These are phyloP conservation scores for Mycogone perniciosa DNA, from an alignment of 2,329 filamentous ascomycete genomes.

Conservation along the genomic window DNA sequence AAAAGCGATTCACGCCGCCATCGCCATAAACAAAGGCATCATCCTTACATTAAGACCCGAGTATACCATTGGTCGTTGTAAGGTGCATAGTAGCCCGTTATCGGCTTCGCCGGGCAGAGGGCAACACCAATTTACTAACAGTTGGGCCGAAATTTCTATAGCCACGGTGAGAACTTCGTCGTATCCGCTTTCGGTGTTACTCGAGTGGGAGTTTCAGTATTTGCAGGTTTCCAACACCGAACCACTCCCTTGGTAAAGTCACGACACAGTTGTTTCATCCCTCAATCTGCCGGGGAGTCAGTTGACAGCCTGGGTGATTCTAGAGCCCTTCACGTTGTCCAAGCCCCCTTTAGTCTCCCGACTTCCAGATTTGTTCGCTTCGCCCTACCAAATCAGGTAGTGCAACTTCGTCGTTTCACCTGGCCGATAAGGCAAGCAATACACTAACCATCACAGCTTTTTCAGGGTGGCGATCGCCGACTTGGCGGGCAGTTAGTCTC, in stretches of 20 bases:
- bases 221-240: slow-evolving; percentile 1
- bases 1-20: not conserved
- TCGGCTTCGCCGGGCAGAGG: not conserved
- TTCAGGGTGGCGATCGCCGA: not conserved
- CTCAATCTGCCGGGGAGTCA: not conserved
- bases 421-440: slow-evolving; percentile 10
- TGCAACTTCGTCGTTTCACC: not conserved
- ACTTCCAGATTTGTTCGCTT: slow-evolving; percentile 19
- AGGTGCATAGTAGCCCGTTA: not conserved
- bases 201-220: slow-evolving; percentile 2
- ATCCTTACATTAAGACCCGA: not conserved
- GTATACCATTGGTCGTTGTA: not conserved
- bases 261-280: not conserved
- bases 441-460: slow-evolving; percentile 4
- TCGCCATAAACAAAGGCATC: not conserved
- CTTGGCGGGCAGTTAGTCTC: too few species aligned
- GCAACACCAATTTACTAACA: not conserved
- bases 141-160: not conserved
- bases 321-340: slow-evolving; percentile 6
- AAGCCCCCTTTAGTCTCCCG: slow-evolving; percentile 8
- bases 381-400: slow-evolving; percentile 24
- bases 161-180: not conserved
- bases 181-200: not conserved
- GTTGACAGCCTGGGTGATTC: slow-evolving; percentile 6
- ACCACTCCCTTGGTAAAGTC: not conserved